A percentile compares a stretch with the other conserved stretches of the same genome.
Conservation (phyloP, 2,329 filamentous ascomycete genomes). For the Colletotrichum phormii region DNA sequence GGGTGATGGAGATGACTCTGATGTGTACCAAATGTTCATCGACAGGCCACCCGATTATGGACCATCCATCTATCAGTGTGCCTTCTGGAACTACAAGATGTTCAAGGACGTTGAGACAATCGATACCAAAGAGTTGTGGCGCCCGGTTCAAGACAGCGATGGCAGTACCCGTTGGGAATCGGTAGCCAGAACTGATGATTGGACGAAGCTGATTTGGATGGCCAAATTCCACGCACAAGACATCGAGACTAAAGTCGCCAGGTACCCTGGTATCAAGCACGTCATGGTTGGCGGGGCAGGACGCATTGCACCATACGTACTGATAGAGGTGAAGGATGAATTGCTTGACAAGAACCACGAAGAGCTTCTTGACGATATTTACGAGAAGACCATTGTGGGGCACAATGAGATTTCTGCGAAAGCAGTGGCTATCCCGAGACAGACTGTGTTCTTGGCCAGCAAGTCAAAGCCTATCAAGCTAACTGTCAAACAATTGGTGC, state of each 20-base stretch:
- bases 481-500: neutral
- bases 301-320: too few relatives aligned
- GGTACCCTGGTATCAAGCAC: neutral
- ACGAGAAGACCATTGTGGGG: neutral
- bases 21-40: neutral
- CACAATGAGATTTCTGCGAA: neutral
- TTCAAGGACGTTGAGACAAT: neutral
- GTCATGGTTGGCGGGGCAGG: too few relatives aligned
- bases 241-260: constrained; percentile 1
- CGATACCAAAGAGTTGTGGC: neutral
- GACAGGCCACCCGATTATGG: neutral
- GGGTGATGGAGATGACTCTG: neutral
- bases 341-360: too few relatives aligned
- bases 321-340: too few relatives aligned
- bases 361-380: neutral
- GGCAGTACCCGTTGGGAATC: neutral
- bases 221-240: neutral
- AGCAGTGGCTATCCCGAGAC: neutral
- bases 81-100: constrained; percentile 3
- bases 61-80: neutral
- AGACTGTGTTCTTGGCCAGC: neutral
- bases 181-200: neutral
- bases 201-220: constrained; percentile 3
- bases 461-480: neutral
- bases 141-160: neutral